phyloP scores from a whole-genome alignment of 371 early-diverging fungal species.

The Apophysomyces variabilis region DNA sequence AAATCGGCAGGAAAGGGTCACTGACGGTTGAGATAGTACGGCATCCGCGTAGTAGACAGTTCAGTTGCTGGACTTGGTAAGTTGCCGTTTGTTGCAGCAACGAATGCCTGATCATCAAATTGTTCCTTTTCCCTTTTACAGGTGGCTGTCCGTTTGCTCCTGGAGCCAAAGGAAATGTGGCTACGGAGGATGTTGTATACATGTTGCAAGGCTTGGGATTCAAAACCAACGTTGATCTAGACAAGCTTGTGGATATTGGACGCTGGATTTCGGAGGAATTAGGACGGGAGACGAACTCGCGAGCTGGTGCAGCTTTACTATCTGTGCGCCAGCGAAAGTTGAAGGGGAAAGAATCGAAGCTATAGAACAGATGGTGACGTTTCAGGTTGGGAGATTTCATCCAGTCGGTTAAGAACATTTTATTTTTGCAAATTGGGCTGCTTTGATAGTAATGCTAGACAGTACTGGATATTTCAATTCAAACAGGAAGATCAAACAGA shows the following conservation, averaged over 20 bases:
- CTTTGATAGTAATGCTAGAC: too few relatives aligned
- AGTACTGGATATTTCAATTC: too few relatives aligned
- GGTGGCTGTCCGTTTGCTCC: slow-evolving; percentile 98
- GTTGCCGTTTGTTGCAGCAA: neutral
- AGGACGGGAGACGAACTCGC: slow-evolving; percentile 60
- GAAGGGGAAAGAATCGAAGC: slow-evolving; percentile 21
- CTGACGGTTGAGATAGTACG: slow-evolving; percentile 46
- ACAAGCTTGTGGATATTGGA: slow-evolving; percentile 75
- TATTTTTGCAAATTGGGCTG: too few relatives aligned
- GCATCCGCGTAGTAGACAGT: slow-evolving; percentile 91
- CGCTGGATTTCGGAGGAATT: slow-evolving; percentile 84
- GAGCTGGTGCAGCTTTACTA: slow-evolving; percentile 53
- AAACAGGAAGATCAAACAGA: too few relatives aligned
- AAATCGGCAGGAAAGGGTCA: neutral
- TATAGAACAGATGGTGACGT: slow-evolving; percentile 8
- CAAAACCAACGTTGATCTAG: slow-evolving; percentile 80
- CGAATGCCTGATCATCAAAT: neutral
- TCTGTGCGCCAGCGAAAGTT: slow-evolving; percentile 29
- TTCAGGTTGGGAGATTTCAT: neutral
- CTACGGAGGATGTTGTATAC: slow-evolving; percentile 96
- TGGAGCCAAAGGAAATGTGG: slow-evolving; percentile 96
- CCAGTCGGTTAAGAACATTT: too few relatives aligned
- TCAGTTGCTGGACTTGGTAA: slow-evolving; percentile 89
- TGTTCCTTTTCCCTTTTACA: neutral
- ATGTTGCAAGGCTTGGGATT: slow-evolving; percentile 88